Percentiles rank a stretch among this genome's conserved stretches.
These are phyloP conservation scores for Cercis canadensis DNA, from an alignment of 306 rosid genomes.

Conservation along the genomic window DNA sequence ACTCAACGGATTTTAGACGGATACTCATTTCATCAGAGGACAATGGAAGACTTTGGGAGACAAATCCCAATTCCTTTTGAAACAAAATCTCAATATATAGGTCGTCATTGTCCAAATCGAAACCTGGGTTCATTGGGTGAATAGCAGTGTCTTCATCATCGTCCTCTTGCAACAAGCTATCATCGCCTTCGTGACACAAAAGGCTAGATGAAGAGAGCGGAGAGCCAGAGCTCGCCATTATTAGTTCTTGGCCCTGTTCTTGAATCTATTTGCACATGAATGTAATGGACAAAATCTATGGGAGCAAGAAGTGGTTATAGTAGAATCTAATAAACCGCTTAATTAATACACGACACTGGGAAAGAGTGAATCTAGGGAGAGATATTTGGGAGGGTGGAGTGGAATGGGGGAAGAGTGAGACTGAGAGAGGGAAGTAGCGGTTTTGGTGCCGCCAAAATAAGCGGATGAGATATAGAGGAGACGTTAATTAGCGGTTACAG, in stretches of 20 bases:
- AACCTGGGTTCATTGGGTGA: conserved; percentile 35
- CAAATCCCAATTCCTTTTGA: conserved; percentile 58
- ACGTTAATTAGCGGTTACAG: conserved; percentile 57
- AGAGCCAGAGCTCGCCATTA: conserved; percentile 57
- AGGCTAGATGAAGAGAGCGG: conserved; percentile 57
- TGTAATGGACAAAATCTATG: conserved; percentile 23
- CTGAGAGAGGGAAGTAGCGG: conserved; percentile 49
- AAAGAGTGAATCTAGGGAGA: conserved; percentile 36
- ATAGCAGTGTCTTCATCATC: conserved; percentile 29
- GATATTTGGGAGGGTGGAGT: conserved; percentile 40
- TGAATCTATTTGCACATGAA: conserved; percentile 34
- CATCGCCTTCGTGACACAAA: conserved; percentile 65
- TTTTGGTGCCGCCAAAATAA: conserved; percentile 94
- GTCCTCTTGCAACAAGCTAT: conserved; percentile 45
- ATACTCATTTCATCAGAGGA: conserved; percentile 41
- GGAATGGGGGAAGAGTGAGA: neutral
- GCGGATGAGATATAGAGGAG: conserved; percentile 53
- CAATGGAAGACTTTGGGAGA: conserved; percentile 39
- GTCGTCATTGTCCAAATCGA: conserved; percentile 59
- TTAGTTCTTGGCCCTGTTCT: neutral
- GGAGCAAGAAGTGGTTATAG: conserved; percentile 31
- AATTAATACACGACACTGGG: conserved; percentile 43
- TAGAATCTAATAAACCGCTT: conserved; percentile 40
- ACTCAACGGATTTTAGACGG: conserved; percentile 70
- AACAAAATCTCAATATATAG: conserved; percentile 66